Evolutionary conservation across 2,329 filamentous ascomycete species (phyloP).

Genomic region (Stachybotrys chlorohalonatus): DNA sequence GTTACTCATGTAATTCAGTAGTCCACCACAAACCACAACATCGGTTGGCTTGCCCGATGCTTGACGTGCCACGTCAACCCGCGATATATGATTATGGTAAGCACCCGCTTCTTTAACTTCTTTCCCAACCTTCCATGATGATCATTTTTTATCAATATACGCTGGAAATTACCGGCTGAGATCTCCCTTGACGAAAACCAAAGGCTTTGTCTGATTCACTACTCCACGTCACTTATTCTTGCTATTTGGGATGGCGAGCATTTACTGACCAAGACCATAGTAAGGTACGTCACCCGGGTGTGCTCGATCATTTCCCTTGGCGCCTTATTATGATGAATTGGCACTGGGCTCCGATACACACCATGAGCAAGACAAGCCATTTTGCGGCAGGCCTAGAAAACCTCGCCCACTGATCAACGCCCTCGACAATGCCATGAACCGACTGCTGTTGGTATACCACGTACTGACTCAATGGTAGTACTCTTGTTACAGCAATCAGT

Average conservation of each 20-base stretch:
- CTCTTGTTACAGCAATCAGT: not conserved
- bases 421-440: not conserved
- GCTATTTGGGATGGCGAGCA: not conserved
- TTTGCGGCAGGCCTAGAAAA: slow-evolving; percentile 99
- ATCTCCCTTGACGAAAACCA: slow-evolving; percentile 69
- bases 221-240: slow-evolving; percentile 5
- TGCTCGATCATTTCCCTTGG: slow-evolving; percentile 5
- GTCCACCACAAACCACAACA: not conserved
- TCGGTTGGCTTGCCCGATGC: slow-evolving; percentile 5
- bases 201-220: slow-evolving; percentile 73
- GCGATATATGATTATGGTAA: not conserved
- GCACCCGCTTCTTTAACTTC: not conserved
- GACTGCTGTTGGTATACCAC: not conserved
- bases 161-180: slow-evolving; percentile 97
- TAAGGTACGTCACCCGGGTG: slow-evolving; percentile 22
- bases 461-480: not conserved
- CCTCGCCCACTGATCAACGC: slow-evolving; percentile 82
- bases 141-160: slow-evolving; percentile 60
- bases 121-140: slow-evolving; percentile 31
- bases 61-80: not conserved
- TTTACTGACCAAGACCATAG: slow-evolving; percentile 23
- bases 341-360: slow-evolving; percentile 90
- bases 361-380: slow-evolving; percentile 77
- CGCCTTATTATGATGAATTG: slow-evolving; percentile 63
- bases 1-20: slow-evolving; percentile 14